Evolutionary conservation across 805 yeast species (phyloP).

Genomic region (Saturnispora quitensis): DNA sequence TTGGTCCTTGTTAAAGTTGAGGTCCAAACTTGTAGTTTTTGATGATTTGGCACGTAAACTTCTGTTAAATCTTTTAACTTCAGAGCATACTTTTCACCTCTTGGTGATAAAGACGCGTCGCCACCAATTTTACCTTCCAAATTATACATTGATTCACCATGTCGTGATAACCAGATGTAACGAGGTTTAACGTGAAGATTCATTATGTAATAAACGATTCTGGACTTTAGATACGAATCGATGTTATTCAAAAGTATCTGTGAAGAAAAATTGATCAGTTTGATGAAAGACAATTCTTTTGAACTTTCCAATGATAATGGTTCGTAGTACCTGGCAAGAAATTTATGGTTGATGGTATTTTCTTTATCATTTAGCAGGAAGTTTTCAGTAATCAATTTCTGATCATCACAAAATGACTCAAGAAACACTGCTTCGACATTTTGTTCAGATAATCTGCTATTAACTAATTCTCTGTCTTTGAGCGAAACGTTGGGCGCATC

Average conservation of each 20-base stretch:
- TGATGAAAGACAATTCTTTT: constrained; percentile 69
- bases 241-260: constrained; percentile 84
- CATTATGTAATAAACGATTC: constrained; percentile 94
- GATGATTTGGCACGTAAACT: constrained; percentile 51
- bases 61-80: constrained; percentile 71
- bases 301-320: constrained; percentile 55
- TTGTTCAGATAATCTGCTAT: constrained; percentile 45
- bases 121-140: constrained; percentile 95
- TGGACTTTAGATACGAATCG: constrained; percentile 79
- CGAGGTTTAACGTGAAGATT: constrained; percentile 90
- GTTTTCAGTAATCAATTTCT: constrained; percentile 67
- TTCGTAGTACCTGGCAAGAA: constrained; percentile 69
- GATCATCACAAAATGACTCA: constrained; percentile 86
- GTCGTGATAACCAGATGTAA: constrained; percentile 87
- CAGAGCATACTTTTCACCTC: constrained; percentile 77
- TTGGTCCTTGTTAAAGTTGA: constrained; percentile 86
- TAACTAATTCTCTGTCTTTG: constrained; percentile 56
- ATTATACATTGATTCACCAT: constrained; percentile 90
- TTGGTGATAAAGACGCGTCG: constrained; percentile 72
- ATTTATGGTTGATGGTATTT: constrained; percentile 57
- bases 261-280: constrained; percentile 77
- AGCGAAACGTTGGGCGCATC: constrained; percentile 90
- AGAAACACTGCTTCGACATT: constrained; percentile 83
- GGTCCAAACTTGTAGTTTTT: constrained; percentile 86
- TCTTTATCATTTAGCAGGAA: constrained; percentile 63